Base-by-base conservation (phyloP, 164 flowering plant genomes). In the Chloranthus sessilifolius region DNA sequence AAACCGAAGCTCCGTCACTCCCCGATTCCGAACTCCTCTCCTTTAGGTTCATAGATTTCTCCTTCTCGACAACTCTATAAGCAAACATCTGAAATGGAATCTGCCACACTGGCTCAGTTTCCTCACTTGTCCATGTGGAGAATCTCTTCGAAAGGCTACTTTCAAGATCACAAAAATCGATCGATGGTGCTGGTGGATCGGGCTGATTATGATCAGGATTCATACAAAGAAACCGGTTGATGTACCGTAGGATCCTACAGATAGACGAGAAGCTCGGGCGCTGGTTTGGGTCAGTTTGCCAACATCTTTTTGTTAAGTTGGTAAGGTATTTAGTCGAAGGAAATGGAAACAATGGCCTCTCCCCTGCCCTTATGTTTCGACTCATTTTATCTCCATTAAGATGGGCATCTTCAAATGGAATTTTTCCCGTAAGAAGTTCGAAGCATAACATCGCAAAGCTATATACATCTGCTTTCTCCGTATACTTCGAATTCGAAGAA, bases 371-470 rank as follows among this genome's bases (percentile, higher is more conserved):
- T 21, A 91, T 74, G 60, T 85, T 91, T 52, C 80, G 49, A 21
- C 79, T 77, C 84, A 79, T 80, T 68, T 81, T 83, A 21, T 88
- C 98, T 43, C 98, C 96, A 58, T 83, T 92, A 8, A 88, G 85
- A 69, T 91, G 96, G 1, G 79, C 55, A 27, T 85, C 96, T 20
- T 83, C 96, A 48, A 85, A 91, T 0, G 96, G 92, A 14, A 88
- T 74, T 72, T 92, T 92, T 24, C 98, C 98, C 0, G 94, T 80
- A 53, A 88, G 27, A 30, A 92, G 73, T 75, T 91, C 77, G 31
- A 91, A 91, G 46, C 92, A 83, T 6, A 91, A 55, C 98, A 91
- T 91, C 8, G 75, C 95, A 54, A 81, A 91, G 65, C 98, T 91
- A 66, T 91, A 91, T 1, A 85, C 82, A 63, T 91, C 98, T 8